A percentile compares a stretch with the other conserved stretches of the same genome.
These are phyloP conservation scores for Clathrus columnatus DNA, from an alignment of 768 basidiomycete genomes.

Conservation along the genomic window DNA sequence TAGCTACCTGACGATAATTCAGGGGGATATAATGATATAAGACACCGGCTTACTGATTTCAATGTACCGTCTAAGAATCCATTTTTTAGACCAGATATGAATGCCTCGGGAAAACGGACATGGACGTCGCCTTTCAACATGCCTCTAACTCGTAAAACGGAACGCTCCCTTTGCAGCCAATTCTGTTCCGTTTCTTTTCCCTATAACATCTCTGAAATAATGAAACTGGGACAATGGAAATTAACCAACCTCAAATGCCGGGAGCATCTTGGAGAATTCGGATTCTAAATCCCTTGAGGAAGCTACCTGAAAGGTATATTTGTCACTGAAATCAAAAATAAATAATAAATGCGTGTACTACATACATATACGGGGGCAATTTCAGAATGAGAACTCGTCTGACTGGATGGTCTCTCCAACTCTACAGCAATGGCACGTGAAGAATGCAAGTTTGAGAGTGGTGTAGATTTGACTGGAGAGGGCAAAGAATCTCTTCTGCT, in stretches of 20 bases:
- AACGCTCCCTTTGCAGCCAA: constrained; percentile 76
- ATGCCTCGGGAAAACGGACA: constrained; percentile 61
- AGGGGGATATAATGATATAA: constrained; percentile 6
- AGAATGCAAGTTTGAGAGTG: not conserved
- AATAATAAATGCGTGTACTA: constrained; percentile 3
- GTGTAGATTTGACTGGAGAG: not conserved
- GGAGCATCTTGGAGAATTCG: constrained; percentile 74
- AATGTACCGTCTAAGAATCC: constrained; percentile 74
- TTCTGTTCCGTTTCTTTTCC: constrained; percentile 98
- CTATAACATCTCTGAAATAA: constrained; percentile 27
- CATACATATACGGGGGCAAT: constrained; percentile 65
- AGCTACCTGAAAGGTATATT: constrained; percentile 49
- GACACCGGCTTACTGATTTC: constrained; percentile 57
- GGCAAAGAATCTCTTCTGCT: not conserved
- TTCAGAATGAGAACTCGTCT: constrained; percentile 23
- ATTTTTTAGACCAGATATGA: constrained; percentile 65
- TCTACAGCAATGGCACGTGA: not conserved
- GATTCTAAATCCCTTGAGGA: constrained; percentile 77
- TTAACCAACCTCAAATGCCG: constrained; percentile 65
- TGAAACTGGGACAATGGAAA: constrained; percentile 3
- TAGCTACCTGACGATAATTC: constrained; percentile 49
- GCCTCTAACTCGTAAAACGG: constrained; percentile 70
- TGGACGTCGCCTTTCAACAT: constrained; percentile 86
- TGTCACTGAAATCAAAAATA: not conserved
- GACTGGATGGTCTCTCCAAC: not conserved